Percentiles rank a stretch among this genome's conserved stretches.
phyloP scores from a whole-genome alignment of 129 eudicot genomes.

The Escallonia herrerae region DNA sequence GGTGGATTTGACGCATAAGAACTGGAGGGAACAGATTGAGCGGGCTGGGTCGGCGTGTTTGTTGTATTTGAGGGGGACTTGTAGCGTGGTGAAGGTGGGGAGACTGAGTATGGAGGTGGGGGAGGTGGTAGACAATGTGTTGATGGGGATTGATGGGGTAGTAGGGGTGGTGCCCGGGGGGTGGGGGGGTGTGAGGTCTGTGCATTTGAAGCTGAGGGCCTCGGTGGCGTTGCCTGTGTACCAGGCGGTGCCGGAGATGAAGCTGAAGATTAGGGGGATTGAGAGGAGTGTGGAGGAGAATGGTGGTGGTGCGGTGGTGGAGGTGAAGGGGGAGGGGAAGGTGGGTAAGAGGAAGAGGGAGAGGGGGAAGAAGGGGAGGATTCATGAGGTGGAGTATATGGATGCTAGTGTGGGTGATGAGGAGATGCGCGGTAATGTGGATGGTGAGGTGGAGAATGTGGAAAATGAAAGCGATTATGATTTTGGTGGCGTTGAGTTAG shows the following conservation, averaged over 20 bases:
- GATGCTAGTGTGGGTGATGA: constrained; percentile 30
- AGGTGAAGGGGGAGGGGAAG: constrained; percentile 3
- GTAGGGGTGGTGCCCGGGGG: constrained; percentile 45
- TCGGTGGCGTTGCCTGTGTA: constrained; percentile 77
- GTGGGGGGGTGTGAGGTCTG: constrained; percentile 61
- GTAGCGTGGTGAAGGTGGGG: constrained; percentile 67
- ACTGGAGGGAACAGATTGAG: constrained; percentile 67
- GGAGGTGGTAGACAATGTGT: constrained; percentile 71
- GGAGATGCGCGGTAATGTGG: constrained; percentile 24
- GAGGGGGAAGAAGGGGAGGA: constrained; percentile 44
- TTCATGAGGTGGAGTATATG: constrained; percentile 57
- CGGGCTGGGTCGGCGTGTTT: constrained; percentile 44
- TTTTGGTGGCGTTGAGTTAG: constrained; percentile 9
- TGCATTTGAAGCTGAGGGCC: constrained; percentile 77
- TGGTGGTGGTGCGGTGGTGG: constrained; percentile 15
- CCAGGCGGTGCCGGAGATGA: constrained; percentile 72
- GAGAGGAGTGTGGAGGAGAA: constrained; percentile 12
- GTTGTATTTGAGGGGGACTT: constrained; percentile 64
- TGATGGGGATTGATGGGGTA: constrained; percentile 42
- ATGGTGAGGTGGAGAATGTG: constrained; percentile 5
- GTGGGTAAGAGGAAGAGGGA: constrained; percentile 16
- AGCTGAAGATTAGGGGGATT: constrained; percentile 45
- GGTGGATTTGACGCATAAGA: constrained; percentile 55
- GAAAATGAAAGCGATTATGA: not conserved
- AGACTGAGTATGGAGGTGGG: constrained; percentile 46